These are phyloP conservation scores for Phytophthora tubulina DNA, from an alignment of 352 stramenopile species.

Conservation along the genomic window DNA sequence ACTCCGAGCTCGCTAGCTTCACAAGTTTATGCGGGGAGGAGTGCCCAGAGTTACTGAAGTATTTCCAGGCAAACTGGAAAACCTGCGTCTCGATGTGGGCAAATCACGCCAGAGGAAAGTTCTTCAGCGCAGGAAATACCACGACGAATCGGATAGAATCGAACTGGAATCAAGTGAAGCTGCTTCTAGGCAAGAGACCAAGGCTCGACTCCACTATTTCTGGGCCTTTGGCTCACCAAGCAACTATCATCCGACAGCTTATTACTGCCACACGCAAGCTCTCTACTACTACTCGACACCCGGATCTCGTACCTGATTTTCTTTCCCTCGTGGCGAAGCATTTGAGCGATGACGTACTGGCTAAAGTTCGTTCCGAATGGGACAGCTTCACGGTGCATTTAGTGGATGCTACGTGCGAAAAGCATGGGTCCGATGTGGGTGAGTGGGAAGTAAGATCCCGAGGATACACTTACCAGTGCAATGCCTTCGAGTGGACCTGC, in stretches of 20 bases:
- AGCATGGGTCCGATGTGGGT: background rate
- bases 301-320: background rate
- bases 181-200: background rate
- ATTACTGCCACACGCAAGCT: background rate
- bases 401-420: background rate
- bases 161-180: background rate
- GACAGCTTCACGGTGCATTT: background rate
- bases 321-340: background rate
- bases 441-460: no score
- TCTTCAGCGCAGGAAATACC: background rate
- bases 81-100: no score
- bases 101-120: background rate
- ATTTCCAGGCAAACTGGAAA: background rate
- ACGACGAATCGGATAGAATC: background rate
- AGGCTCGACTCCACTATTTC: background rate
- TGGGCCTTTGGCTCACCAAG: constrained; percentile 5
- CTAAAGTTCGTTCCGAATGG: background rate
- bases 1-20: background rate
- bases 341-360: background rate
- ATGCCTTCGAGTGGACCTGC: background rate
- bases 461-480: background rate
- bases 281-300: background rate
- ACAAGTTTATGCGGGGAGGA: background rate
- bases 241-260: constrained; percentile 9
- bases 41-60: background rate